These are phyloP conservation scores for Delonix regia DNA, from an alignment of 306 rosid species.

Conservation along the genomic window DNA sequence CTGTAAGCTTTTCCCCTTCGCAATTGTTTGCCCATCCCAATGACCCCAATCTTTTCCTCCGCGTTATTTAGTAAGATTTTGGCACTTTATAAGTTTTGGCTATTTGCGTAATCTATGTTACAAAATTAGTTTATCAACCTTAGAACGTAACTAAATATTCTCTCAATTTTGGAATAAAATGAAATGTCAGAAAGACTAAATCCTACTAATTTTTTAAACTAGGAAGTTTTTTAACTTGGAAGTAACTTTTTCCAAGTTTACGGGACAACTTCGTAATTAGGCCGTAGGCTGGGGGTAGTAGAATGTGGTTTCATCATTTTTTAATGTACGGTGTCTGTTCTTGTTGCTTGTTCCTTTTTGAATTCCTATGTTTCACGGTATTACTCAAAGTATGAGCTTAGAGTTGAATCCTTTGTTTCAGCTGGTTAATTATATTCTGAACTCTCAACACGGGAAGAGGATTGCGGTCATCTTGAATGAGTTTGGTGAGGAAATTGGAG, in stretches of 20 bases:
- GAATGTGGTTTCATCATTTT: background rate
- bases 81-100: background rate
- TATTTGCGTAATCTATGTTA: constrained; percentile 29
- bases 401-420: constrained; percentile 36
- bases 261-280: background rate
- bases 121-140: too few relatives aligned
- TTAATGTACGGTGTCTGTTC: background rate
- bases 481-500: constrained; percentile 96
- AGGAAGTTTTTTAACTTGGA: too few relatives aligned
- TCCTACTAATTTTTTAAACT: background rate
- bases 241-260: too few relatives aligned
- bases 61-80: background rate
- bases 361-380: background rate
- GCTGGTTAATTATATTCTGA: constrained; percentile 85
- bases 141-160: background rate
- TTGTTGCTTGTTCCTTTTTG: background rate
- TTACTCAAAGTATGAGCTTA: constrained; percentile 19
- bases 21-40: background rate
- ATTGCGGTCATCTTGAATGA: constrained; percentile 95
- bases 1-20: constrained; percentile 51
- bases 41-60: background rate
- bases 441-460: constrained; percentile 84
- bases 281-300: background rate
- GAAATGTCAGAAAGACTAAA: background rate
- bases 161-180: background rate